phyloP scores from a whole-genome alignment of 2,329 filamentous ascomycete species.

The Sporothrix luriei region DNA sequence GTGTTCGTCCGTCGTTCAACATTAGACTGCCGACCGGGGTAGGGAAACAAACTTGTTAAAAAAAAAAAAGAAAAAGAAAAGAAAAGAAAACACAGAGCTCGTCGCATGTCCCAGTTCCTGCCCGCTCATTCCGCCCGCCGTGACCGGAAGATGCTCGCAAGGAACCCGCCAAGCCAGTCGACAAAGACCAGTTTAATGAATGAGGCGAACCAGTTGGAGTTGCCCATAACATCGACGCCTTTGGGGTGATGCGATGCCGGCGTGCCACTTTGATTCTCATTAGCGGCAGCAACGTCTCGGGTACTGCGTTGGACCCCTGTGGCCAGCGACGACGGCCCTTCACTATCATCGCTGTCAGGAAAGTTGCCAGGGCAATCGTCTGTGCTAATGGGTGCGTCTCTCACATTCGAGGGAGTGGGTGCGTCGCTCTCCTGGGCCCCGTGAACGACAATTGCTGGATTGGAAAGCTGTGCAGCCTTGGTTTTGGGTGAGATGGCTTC shows the following conservation, averaged over 20 bases:
- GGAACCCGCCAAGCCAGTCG: slow-evolving; percentile 46
- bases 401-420: neutral
- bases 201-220: slow-evolving; percentile 42
- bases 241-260: slow-evolving; percentile 36
- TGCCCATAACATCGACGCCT: slow-evolving; percentile 36
- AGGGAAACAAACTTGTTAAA: neutral
- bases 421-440: neutral
- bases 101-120: neutral
- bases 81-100: neutral
- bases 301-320: neutral
- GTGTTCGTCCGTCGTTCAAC: slow-evolving; percentile 1
- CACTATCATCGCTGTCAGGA: neutral
- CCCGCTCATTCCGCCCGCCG: slow-evolving; percentile 31
- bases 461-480: neutral
- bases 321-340: neutral
- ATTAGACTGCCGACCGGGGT: neutral
- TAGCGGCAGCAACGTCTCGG: slow-evolving; percentile 12
- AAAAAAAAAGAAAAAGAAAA: neutral
- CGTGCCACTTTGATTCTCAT: slow-evolving; percentile 28
- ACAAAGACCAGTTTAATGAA: slow-evolving; percentile 46
- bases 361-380: neutral
- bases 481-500: neutral
- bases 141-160: slow-evolving; percentile 41
- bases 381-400: neutral
- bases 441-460: slow-evolving; percentile 11